These are phyloP conservation scores for Taphrina populina DNA, from an alignment of 1,139 yeast genomes.

Conservation along the genomic window DNA sequence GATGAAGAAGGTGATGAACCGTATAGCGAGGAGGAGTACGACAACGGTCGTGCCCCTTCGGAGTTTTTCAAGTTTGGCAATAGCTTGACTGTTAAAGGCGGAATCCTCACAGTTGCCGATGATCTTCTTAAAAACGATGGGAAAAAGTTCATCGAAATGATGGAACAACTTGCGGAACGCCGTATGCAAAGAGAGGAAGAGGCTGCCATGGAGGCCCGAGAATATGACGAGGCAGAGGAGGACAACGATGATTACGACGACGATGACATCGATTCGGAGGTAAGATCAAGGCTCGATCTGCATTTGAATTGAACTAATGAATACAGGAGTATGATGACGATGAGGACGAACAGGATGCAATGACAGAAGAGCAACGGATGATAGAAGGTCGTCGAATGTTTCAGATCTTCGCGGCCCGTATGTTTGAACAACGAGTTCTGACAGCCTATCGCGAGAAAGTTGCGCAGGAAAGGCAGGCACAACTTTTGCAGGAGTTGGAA, in stretches of 20 bases:
- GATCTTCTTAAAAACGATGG: conserved; percentile 76
- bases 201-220: conserved; percentile 44
- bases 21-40: conserved; percentile 19
- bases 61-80: conserved; percentile 46
- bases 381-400: conserved; percentile 76
- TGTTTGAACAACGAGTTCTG: conserved; percentile 69
- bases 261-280: conserved; percentile 42
- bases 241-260: conserved; percentile 46
- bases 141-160: conserved; percentile 67
- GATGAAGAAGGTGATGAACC: conserved; percentile 27
- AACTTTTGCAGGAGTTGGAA: conserved; percentile 73
- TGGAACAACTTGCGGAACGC: conserved; percentile 69
- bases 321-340: conserved; percentile 40
- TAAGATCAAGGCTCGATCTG: conserved; percentile 37
- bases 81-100: conserved; percentile 47
- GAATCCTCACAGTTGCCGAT: conserved; percentile 66
- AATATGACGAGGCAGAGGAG: conserved; percentile 46
- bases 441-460: conserved; percentile 71
- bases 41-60: conserved; percentile 39
- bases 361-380: conserved; percentile 64
- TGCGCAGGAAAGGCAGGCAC: conserved; percentile 70
- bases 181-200: conserved; percentile 55
- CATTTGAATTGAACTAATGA: neutral
- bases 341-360: conserved; percentile 48
- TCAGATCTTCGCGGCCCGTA: conserved; percentile 70